These are phyloP conservation scores for Thielaviopsis ethacetica DNA, from an alignment of 2,329 filamentous ascomycete genomes.

Conservation along the genomic window DNA sequence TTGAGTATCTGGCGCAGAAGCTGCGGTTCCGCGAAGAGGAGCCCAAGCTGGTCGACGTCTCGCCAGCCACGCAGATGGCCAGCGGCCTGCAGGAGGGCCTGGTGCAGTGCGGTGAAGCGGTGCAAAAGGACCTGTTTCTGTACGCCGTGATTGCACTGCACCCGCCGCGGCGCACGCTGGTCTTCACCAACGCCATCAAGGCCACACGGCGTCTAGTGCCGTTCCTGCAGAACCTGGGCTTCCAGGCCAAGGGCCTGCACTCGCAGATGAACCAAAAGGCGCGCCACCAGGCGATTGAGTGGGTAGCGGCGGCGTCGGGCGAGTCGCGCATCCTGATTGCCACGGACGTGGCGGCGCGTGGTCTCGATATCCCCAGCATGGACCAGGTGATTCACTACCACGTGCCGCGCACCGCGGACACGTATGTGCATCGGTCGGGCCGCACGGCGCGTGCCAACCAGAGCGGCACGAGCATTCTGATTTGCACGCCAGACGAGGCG, in stretches of 20 bases:
- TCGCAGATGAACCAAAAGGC: constrained; percentile 95
- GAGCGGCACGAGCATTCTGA: constrained; percentile 65
- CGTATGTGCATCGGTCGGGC: constrained; percentile 89
- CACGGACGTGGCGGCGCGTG: constrained; percentile 86
- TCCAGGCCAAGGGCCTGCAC: constrained; percentile 65
- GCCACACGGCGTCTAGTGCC: constrained; percentile 75
- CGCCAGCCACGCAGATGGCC: constrained; percentile 80
- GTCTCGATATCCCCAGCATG: constrained; percentile 79
- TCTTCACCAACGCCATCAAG: constrained; percentile 94
- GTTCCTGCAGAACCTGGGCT: constrained; percentile 64
- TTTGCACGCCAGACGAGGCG: constrained; percentile 86
- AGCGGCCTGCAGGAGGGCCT: constrained; percentile 72
- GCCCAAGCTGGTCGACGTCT: constrained; percentile 84
- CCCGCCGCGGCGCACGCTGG: constrained; percentile 61
- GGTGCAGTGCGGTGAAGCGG: constrained; percentile 67
- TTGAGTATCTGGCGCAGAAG: constrained; percentile 57
- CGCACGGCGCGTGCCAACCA: constrained; percentile 75
- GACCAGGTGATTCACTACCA: constrained; percentile 92
- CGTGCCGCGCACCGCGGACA: constrained; percentile 76
- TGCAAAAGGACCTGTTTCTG: constrained; percentile 93
- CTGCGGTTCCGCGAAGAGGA: constrained; percentile 72
- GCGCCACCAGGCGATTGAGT: constrained; percentile 78
- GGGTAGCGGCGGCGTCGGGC: constrained; percentile 52
- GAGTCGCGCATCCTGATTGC: constrained; percentile 58
- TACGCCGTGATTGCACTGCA: constrained; percentile 78